A percentile compares a stretch with the other conserved stretches of the same genome.
Conservation (phyloP, 768 basidiomycete species). For the Trametes cubensis region DNA sequence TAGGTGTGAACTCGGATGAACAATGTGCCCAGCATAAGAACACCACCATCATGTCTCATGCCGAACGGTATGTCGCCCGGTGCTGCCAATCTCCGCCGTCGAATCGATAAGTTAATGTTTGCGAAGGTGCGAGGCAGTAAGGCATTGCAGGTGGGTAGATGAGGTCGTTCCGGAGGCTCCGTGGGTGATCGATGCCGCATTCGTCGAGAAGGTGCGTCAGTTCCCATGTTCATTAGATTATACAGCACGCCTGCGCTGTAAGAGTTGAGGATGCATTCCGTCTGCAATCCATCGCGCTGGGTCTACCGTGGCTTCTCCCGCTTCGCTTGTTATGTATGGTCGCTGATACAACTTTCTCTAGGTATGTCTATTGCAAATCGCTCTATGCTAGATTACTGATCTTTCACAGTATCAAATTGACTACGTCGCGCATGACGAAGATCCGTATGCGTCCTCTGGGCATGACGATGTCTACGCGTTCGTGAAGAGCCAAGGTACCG, state of each 20-base stretch:
- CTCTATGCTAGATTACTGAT: background rate
- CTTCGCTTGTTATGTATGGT: background rate
- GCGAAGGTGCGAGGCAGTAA: constrained; percentile 77
- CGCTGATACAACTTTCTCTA: constrained; percentile 1
- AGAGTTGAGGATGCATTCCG: background rate
- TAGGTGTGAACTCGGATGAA: constrained; percentile 91
- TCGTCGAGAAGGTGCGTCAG: constrained; percentile 60
- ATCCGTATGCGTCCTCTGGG: constrained; percentile 79
- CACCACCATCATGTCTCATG: constrained; percentile 83
- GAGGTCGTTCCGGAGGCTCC: constrained; percentile 90
- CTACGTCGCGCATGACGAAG: constrained; percentile 96
- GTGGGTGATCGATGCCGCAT: constrained; percentile 84
- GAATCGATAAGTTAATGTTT: constrained; percentile 2
- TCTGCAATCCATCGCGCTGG: background rate
- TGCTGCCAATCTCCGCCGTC: background rate
- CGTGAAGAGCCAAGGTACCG: constrained; percentile 81
- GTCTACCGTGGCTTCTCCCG: background rate
- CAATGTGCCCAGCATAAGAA: constrained; percentile 80
- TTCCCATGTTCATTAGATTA: too few species aligned
- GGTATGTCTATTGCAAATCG: constrained; percentile 9
- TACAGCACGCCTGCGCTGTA: too few species aligned
- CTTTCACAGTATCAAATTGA: constrained; percentile 70
- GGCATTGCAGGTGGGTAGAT: constrained; percentile 98
- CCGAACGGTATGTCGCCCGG: constrained; percentile 62
- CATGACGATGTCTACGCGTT: constrained; percentile 85